Conservation (phyloP, 2,329 filamentous ascomycete genomes). For the Setomelanomma holmii region DNA sequence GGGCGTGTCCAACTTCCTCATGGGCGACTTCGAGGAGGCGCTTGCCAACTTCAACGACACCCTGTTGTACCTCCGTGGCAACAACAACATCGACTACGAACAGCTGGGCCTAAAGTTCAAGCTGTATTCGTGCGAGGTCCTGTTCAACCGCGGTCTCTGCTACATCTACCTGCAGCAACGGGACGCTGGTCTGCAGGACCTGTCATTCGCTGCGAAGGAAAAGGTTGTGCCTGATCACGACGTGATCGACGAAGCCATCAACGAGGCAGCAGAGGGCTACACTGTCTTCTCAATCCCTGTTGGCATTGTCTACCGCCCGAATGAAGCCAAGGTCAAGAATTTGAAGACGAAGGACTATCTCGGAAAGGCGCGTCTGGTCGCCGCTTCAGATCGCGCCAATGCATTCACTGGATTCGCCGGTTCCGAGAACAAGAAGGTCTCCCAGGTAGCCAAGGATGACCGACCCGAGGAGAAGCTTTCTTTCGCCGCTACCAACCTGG, state of each 20-base stretch:
- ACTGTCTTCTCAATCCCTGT: slow-evolving; percentile 98
- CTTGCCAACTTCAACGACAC: slow-evolving; percentile 99
- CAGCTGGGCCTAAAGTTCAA: slow-evolving; percentile 96
- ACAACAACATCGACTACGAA: slow-evolving; percentile 97
- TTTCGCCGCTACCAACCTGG: slow-evolving; percentile 90
- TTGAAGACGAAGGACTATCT: slow-evolving; percentile 97
- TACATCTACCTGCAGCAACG: slow-evolving; percentile 96
- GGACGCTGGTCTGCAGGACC: slow-evolving; percentile 87
- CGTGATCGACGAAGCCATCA: slow-evolving; percentile 96
- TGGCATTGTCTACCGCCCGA: slow-evolving; percentile 92
- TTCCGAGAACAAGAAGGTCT: slow-evolving; percentile 76
- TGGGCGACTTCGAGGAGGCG: slow-evolving; percentile 96
- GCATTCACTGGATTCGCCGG: slow-evolving; percentile 83
- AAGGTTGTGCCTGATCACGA: slow-evolving; percentile 96
- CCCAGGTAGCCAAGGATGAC: slow-evolving; percentile 71
- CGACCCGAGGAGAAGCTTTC: slow-evolving; percentile 84
- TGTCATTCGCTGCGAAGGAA: slow-evolving; percentile 89
- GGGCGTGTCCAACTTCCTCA: slow-evolving; percentile 95
- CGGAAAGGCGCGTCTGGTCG: slow-evolving; percentile 92
- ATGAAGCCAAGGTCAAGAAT: slow-evolving; percentile 98
- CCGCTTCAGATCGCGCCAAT: slow-evolving; percentile 81
- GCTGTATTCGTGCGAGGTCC: slow-evolving; percentile 93
- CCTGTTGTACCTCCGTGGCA: slow-evolving; percentile 89
- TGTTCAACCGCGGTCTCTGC: slow-evolving; percentile 96
- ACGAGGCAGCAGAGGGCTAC: slow-evolving; percentile 94